Evolutionary conservation across 2,329 filamentous ascomycete species (phyloP), one percentile per base, ranked within the genome.

Genomic region (Verticillium tricorpus): DNA sequence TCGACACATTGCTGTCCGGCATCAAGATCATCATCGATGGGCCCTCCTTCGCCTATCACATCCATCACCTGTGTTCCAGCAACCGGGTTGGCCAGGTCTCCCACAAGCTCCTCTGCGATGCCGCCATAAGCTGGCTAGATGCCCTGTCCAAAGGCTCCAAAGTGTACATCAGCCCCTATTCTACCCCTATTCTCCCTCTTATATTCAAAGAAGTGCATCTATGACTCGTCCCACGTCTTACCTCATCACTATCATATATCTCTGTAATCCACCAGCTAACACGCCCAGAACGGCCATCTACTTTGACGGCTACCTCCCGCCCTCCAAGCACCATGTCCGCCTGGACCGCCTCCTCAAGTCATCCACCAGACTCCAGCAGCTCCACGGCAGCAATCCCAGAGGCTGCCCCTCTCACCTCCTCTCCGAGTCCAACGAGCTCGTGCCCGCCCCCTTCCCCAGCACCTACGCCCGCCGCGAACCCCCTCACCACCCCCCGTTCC

Each of bases 241-340:
- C 63, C 3, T 14, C 17, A 25, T 8, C 7, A 25, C 8, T 12
- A 25, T 66, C 31, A 64, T 72, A 40, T 5, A n/a, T 40, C 37
- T 40, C 37, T 17, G 15, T 5, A n/a, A 40, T 17, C 17, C 17
- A 5, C 17, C 17, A 15, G 45, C 72, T 56, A 39, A 50, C 54
- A 39, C 14, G 22, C 37, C 35, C 67, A 91, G 88, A 67, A 77
- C 85, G 62, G 85, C 82, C 56, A 90, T 97, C 60, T 93, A 89
- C 72, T 97, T 98, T 69, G 94, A 98, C 73, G 93, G 93, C 15
- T 88, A 86, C 61, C 80, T 98, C 1, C 94, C 94, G 0, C 62
- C 72, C 0, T 74, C 79, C 5, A 97, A 97, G 71, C 80, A 82
- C 37, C 72, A 76, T 0, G 85, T 86, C 7, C 84, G 92, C 5